Evolutionary conservation across 345 rosid species (phyloP).

Genomic region (Arabis alpina): DNA sequence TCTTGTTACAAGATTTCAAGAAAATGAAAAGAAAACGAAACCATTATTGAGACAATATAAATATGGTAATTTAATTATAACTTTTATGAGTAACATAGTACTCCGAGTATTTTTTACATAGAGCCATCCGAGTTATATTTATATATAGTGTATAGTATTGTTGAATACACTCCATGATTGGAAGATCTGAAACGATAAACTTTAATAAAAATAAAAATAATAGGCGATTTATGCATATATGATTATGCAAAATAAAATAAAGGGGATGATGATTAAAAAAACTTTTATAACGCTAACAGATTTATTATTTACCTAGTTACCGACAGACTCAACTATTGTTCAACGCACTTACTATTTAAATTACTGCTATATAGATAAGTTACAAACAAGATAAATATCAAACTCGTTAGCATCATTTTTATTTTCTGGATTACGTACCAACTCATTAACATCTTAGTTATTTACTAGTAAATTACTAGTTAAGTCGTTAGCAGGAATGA

Average conservation of each 20-base stretch:
- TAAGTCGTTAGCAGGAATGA: background rate
- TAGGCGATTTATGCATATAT: background rate
- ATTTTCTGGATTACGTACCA: no score
- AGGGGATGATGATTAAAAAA: background rate
- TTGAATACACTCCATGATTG: background rate
- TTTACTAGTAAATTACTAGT: no score
- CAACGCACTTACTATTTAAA: background rate
- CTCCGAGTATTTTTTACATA: no score
- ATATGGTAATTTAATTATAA: no score
- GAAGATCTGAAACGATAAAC: background rate
- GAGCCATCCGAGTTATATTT: no score
- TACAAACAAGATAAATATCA: conserved; percentile 9
- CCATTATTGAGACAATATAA: no score
- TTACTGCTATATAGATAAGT: conserved; percentile 11
- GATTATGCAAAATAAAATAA: conserved; percentile 3
- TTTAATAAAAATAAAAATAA: background rate
- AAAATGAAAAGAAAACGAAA: no score
- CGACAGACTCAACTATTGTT: conserved; percentile 6
- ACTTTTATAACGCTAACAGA: background rate
- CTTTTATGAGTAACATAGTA: no score
- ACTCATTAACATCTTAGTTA: no score
- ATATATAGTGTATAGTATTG: background rate
- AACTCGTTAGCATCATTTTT: no score
- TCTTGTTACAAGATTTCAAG: no score
- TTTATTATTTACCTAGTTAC: background rate